phyloP scores from a whole-genome alignment of 306 rosid genomes.

The Astragalus membranaceus region DNA sequence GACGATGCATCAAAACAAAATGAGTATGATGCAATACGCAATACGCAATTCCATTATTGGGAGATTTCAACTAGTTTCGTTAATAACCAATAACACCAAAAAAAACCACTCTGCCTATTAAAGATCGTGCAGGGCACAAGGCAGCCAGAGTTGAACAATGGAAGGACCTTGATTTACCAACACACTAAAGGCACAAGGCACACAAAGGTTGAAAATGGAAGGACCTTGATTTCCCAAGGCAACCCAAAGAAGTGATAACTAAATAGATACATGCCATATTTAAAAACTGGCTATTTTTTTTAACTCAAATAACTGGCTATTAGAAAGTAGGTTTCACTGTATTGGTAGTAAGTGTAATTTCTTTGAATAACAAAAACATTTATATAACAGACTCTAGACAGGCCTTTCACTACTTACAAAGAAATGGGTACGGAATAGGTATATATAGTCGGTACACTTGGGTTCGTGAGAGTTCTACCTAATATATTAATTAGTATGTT shows the following conservation, averaged over 20 bases:
- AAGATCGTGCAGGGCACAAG: too few species aligned
- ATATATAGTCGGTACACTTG: too few species aligned
- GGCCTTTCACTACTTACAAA: neutral
- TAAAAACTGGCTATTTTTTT: neutral
- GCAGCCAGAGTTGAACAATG: too few species aligned
- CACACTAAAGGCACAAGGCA: neutral
- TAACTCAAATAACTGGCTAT: neutral
- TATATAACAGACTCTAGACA: neutral
- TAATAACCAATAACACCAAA: neutral
- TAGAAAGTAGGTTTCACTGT: neutral
- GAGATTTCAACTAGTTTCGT: constrained; percentile 13
- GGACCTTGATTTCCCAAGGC: neutral
- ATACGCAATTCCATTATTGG: neutral
- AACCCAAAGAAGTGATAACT: neutral
- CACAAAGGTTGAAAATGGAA: neutral
- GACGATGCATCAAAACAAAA: neutral
- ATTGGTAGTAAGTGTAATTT: neutral
- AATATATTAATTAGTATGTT: too few species aligned
- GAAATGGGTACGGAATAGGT: too few species aligned
- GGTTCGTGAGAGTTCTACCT: too few species aligned
- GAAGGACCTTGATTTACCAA: too few species aligned
- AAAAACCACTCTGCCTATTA: neutral
- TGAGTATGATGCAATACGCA: neutral
- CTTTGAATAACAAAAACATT: neutral
- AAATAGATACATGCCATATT: neutral